Base-by-base conservation (phyloP, 768 basidiomycete genomes). In the Amanita polypyramis region DNA sequence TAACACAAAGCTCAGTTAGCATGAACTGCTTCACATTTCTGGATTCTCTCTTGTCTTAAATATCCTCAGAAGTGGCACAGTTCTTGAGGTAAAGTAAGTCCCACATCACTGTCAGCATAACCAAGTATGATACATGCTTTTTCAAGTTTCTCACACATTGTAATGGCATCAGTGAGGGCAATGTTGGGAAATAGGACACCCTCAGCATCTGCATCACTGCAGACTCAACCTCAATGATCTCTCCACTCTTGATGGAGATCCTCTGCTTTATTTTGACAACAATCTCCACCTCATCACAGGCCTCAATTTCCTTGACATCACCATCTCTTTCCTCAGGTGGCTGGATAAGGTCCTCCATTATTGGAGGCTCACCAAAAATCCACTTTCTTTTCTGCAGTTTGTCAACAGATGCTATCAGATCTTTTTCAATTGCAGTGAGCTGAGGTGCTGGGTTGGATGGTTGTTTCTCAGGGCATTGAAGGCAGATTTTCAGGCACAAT, bases 21-120 rank as follows among this genome's bases (percentile, higher is more conserved):
- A n/a, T n/a, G n/a, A n/a, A n/a, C n/a, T n/a, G n/a, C n/a, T n/a
- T n/a, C n/a, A n/a, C n/a, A n/a, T n/a, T n/a, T n/a, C n/a, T n/a
- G n/a, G n/a, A n/a, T n/a, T n/a, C n/a, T n/a, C n/a, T n/a, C n/a
- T n/a, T n/a, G n/a, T n/a, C 36, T 37, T n/a, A 37, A 37, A 37
- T 7, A 37, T 37, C 36, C 36, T n/a, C 36, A 15, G 36, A 37
- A 37, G 36, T n/a, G 17, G 5, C 36, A 15, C 36, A 37, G 36
- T 37, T 37, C 36, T 37, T 37, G 36, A 37, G 36, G 36, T 37
- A 37, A 15, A 39, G 38, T 39, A 39, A 39, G 38, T 39, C 38
- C 38, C n/a, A 39, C 11, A 17, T 39, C 38, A 39, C 38, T 3
- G 19, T 39, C 38, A 39, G 38, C 38, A 39, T 39, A 39, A 39